These are phyloP conservation scores for Tubosaeta brunneosetosa DNA, from an alignment of 768 basidiomycete genomes.

Conservation along the genomic window DNA sequence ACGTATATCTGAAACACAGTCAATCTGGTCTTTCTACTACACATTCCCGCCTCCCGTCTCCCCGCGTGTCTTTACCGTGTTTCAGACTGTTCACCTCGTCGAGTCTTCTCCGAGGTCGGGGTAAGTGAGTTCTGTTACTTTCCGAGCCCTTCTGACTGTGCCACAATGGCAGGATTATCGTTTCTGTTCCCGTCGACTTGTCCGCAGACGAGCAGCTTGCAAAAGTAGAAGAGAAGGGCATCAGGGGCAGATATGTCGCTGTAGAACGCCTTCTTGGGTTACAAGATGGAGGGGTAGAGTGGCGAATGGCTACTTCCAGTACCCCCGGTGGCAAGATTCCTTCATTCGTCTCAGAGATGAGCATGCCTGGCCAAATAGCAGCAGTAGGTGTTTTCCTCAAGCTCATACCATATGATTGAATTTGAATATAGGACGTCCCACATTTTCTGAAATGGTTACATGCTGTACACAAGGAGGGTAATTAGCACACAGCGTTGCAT, in stretches of 20 bases:
- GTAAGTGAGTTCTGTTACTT: slow-evolving; percentile 34
- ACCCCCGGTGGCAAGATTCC: slow-evolving; percentile 69
- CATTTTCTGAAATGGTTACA: slow-evolving; percentile 68
- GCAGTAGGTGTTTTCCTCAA: slow-evolving; percentile 34
- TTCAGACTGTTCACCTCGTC: slow-evolving; percentile 57
- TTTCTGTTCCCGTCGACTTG: slow-evolving; percentile 70
- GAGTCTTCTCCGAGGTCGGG: slow-evolving; percentile 51
- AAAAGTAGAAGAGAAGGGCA: slow-evolving; percentile 58
- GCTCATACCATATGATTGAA: neutral
- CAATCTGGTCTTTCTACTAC: slow-evolving; percentile 71
- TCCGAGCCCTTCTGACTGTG: neutral
- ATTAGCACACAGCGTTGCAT: neutral
- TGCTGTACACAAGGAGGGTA: slow-evolving; percentile 21
- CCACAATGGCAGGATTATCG: slow-evolving; percentile 26
- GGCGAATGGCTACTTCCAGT: slow-evolving; percentile 78
- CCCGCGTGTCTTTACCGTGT: slow-evolving; percentile 69
- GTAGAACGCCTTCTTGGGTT: slow-evolving; percentile 64
- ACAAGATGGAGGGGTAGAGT: slow-evolving; percentile 61
- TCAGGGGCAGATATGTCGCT: slow-evolving; percentile 63
- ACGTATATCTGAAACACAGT: slow-evolving; percentile 56
- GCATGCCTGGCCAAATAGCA: slow-evolving; percentile 60
- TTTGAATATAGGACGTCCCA: slow-evolving; percentile 55
- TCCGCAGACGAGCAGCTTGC: slow-evolving; percentile 52
- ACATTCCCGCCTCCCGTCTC: slow-evolving; percentile 67
- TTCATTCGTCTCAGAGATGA: slow-evolving; percentile 54